These are phyloP conservation scores for Forsythia suspensa DNA, from an alignment of 257 asterid species.

Conservation along the genomic window DNA sequence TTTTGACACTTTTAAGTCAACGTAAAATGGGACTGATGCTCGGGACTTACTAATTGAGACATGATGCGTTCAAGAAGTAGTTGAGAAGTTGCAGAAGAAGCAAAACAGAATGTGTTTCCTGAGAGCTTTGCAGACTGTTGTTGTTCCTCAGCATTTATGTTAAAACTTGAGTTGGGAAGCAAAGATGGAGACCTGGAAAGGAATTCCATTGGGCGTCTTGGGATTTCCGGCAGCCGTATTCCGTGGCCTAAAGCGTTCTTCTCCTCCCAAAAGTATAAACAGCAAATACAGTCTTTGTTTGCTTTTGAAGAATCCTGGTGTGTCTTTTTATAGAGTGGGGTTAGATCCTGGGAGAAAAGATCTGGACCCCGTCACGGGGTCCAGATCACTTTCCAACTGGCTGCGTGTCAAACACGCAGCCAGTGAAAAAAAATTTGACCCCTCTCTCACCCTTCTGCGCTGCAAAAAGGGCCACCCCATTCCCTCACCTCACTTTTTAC, in stretches of 20 bases:
- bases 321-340: not conserved
- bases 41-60: conserved; percentile 80
- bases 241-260: conserved; percentile 48
- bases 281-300: not conserved
- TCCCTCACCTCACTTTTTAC: no score
- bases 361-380: no score
- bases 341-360: no score
- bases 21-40: no score
- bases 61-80: conserved; percentile 93
- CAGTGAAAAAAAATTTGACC: no score
- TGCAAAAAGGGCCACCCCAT: no score
- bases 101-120: conserved; percentile 82
- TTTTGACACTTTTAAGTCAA: no score
- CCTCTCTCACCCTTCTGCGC: no score
- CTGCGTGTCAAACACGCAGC: no score
- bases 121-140: conserved; percentile 57
- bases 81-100: conserved; percentile 93
- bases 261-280: conserved; percentile 35
- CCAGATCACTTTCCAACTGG: no score
- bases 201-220: conserved; percentile 91
- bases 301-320: not conserved
- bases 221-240: conserved; percentile 89
- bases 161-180: conserved; percentile 20
- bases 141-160: conserved; percentile 37
- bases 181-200: conserved; percentile 70